Base-by-base conservation (phyloP, 78 protist species). In the Speleostelium caveatum region DNA sequence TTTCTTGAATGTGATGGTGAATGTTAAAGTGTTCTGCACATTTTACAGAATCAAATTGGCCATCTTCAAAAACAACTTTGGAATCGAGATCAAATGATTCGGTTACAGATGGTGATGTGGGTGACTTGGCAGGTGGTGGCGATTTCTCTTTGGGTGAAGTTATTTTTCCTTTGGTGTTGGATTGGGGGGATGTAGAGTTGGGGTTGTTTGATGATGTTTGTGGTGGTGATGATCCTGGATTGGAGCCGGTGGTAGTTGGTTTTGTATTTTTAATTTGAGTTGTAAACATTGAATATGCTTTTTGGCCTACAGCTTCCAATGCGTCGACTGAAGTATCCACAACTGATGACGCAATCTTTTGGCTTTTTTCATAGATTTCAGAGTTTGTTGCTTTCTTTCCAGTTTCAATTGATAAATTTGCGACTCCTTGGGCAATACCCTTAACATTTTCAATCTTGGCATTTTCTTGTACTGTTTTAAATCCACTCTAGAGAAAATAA, bases 361-460 rank as follows among this genome's bases (percentile, higher is more conserved):
- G 77, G 41, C 89, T 61, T 32, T 83, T 83, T 12, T 35, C 91
- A 36, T 83, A 83, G 14, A 83, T n/a, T 58, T 83, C 91, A 16
- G 74, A 59, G n/a, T 83, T 67, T 59, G 91, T 56, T n/a, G 75
- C 75, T 53, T 83, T 83, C 16, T 71, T 83, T 67, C 55, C 66
- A 8, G 91, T 69, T 30, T 83, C 91, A 2, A 45, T 19, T 22
- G 91, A 83, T 3, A 83, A 33, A 30, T 67, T 55, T 21, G 89
- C 58, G 17, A 79, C 76, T 21, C 63, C 75, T 35, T 79, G 75
- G 14, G 91, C 75, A 1, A 83, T 21, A 32, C 73, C 79, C 3
- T 83, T 83, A 38, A 83, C 91, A 69, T 83, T 83, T 22, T 83
- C 91, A 17, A 83, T 14, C 19, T 83, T 69, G 4, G 91, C 91